Base-by-base conservation (phyloP, 2,329 filamentous ascomycete genomes). In the Calonectria multiphialidica region DNA sequence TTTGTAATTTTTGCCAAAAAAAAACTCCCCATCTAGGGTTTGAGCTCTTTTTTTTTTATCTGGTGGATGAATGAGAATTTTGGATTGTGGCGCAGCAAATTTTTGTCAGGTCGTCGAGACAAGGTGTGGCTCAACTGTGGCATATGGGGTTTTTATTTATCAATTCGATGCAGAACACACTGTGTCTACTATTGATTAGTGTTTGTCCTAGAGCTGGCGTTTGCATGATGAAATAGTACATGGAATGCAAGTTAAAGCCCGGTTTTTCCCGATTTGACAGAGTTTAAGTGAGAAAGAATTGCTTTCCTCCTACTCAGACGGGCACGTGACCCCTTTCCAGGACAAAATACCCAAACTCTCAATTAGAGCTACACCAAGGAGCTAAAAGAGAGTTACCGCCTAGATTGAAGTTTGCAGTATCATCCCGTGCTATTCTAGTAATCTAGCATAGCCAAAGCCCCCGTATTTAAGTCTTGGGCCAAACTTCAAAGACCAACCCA, bases 1-100 rank as follows among this genome's bases (percentile, higher is more conserved):
- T 74, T 66, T 63, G 28, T 5, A 5, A 8, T 30, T 72, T 53
- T 23, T 42, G 23, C 33, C 8, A 61, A 50, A 49, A 3, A 44
- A n/a, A 8, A 42, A n/a, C 28, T 30, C 5, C 8, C 28, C 28
- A 30, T 8, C 28, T 8, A 30, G 28, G 28, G 28, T 30, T 30
- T 30, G 4, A 5, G 28, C 8, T 30, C 8, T 30, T 30, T 30
- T 30, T 30, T 30, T 30, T 30, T 30, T 30, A 4, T 8, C 5
- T 30, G 28, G 28, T 30, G 28, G 28, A 30, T 30, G 8, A 30
- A 30, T 8, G 5, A 59, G 5, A 59, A 23, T 62, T 57, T 50
- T 53, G 59, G 6, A 4, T 30, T 30, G 28, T 30, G 28, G 28
- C 28, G 28, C 28, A 30, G 8, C n/a, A 30, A 8, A 30, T 30